Conservation (phyloP, 768 basidiomycete genomes). For the Ephemerocybe angulata region DNA sequence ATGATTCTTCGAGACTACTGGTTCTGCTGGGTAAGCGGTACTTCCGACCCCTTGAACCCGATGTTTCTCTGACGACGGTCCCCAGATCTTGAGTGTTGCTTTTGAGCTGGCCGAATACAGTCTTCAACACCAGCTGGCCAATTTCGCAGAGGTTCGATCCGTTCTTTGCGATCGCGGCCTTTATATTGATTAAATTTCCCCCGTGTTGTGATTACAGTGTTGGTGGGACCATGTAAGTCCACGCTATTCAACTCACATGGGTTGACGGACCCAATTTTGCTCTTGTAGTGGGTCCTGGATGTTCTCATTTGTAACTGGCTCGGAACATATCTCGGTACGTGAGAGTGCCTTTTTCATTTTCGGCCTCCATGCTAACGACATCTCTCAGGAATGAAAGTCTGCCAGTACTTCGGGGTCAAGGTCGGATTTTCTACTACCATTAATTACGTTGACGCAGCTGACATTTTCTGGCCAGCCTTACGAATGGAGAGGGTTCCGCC, state of each 20-base stretch:
- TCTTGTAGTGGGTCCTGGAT: constrained; percentile 74
- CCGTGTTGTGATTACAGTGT: constrained; percentile 45
- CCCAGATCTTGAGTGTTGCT: constrained; percentile 78
- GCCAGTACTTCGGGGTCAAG: constrained; percentile 86
- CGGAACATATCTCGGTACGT: constrained; percentile 74
- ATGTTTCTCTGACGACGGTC: constrained; percentile 13
- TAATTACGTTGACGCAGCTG: constrained; percentile 11
- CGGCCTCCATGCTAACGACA: constrained; percentile 15
- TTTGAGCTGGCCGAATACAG: constrained; percentile 90
- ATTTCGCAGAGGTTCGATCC: constrained; percentile 73
- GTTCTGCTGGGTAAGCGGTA: constrained; percentile 78
- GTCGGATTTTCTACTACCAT: constrained; percentile 34
- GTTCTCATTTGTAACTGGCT: constrained; percentile 87
- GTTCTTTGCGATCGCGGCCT: constrained; percentile 1
- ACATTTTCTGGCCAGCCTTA: constrained; percentile 62
- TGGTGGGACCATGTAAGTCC: constrained; percentile 88
- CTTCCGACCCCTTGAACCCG: constrained; percentile 5
- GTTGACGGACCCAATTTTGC: constrained; percentile 13
- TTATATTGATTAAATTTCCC: constrained; percentile 12
- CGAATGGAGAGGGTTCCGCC: constrained; percentile 79
- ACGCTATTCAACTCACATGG: constrained; percentile 7
- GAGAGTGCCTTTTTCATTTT: constrained; percentile 8
- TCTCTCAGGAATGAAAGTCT: constrained; percentile 74
- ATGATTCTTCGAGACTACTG: constrained; percentile 88
- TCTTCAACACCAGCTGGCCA: constrained; percentile 81